Evolutionary conservation across 2,329 filamentous ascomycete species (phyloP).

Genomic region (Rutstroemia sp.): DNA sequence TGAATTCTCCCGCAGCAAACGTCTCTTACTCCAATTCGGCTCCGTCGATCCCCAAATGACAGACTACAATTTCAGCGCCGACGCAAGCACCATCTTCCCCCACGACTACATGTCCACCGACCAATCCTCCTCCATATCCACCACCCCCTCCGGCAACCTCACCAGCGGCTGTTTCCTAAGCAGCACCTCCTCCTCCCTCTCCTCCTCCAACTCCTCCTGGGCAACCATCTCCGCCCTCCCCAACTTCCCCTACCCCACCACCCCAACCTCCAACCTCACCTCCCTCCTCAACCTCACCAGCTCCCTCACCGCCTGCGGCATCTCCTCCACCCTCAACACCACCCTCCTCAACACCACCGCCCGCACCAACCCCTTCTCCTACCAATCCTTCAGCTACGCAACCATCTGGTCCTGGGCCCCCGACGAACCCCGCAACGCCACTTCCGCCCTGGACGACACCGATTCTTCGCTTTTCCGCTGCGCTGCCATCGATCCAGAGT

Average conservation of each 20-base stretch:
- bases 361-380: conserved; percentile 37
- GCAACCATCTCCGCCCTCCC: conserved; percentile 31
- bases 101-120: conserved; percentile 35
- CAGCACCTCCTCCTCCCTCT: conserved; percentile 33
- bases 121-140: conserved; percentile 25
- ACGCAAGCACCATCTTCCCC: conserved; percentile 45
- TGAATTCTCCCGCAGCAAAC: conserved; percentile 44
- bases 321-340: conserved; percentile 51
- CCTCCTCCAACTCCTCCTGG: conserved; percentile 46
- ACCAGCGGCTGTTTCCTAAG: conserved; percentile 47
- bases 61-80: conserved; percentile 46
- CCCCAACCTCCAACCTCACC: too few relatives aligned
- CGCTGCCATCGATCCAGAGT: conserved; percentile 40
- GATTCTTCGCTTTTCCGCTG: conserved; percentile 41
- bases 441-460: conserved; percentile 23
- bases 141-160: conserved; percentile 34
- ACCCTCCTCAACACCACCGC: conserved; percentile 46
- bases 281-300: conserved; percentile 22
- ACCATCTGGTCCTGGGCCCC: conserved; percentile 54
- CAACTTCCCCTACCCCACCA: too few relatives aligned
- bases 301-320: conserved; percentile 47
- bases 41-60: conserved; percentile 48
- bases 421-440: conserved; percentile 45
- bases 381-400: conserved; percentile 40
- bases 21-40: conserved; percentile 49